Evolutionary conservation across 441 rosid species (phyloP).

Genomic region (Pelargonium fulgidum): DNA sequence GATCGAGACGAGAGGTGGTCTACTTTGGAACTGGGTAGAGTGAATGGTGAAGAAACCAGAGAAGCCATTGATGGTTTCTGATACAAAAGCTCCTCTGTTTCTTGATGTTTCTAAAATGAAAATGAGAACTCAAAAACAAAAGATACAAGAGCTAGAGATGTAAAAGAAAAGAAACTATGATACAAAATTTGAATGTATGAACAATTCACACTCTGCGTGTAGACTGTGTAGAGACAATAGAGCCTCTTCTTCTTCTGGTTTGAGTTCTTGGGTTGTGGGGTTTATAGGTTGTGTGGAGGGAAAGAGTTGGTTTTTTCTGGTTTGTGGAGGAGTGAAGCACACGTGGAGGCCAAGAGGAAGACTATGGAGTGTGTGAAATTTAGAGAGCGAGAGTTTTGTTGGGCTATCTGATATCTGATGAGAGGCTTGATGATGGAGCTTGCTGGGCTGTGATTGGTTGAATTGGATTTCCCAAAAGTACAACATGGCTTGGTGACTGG

Average conservation of each 20-base stretch:
- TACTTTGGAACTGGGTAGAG: constrained; percentile 51
- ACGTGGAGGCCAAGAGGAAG: constrained; percentile 4
- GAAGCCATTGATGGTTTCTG: constrained; percentile 50
- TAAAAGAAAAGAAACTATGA: neutral
- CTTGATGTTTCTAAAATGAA: too few species aligned
- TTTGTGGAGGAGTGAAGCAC: neutral
- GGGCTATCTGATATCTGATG: constrained; percentile 26
- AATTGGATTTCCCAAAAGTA: constrained; percentile 39
- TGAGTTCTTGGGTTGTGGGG: constrained; percentile 1
- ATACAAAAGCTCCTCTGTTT: neutral
- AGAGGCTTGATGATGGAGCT: constrained; percentile 34
- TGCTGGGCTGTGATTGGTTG: constrained; percentile 53
- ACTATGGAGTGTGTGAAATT: constrained; percentile 12
- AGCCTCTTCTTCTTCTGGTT: constrained; percentile 4
- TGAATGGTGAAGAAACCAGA: constrained; percentile 62
- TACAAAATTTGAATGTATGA: too few species aligned
- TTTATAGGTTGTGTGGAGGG: constrained; percentile 12
- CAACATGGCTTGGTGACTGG: constrained; percentile 1
- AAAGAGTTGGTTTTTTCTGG: neutral
- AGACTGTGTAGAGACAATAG: neutral
- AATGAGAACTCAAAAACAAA: neutral
- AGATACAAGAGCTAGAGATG: neutral
- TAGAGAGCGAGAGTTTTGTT: constrained; percentile 30
- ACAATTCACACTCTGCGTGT: too few species aligned
- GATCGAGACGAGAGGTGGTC: constrained; percentile 66